Evolutionary conservation across 2,329 filamentous ascomycete genomes (phyloP), one percentile per base, ranked within the genome.

Genomic region (Emergomyces orientalis): DNA sequence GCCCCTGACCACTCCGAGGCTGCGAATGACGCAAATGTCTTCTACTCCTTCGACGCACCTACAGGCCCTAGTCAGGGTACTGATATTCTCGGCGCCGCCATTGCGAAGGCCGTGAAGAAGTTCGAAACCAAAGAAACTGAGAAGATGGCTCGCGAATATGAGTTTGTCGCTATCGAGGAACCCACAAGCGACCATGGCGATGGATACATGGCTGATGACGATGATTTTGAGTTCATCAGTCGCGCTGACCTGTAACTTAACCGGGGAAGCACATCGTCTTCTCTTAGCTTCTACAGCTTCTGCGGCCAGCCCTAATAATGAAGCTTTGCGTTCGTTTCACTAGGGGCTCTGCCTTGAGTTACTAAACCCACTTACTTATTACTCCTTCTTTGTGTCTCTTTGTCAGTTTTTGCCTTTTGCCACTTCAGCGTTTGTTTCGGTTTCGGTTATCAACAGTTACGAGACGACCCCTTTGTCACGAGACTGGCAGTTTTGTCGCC

Each of bases 111-210:
- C 1, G 80, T 86, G 49, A 80, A 84, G 75, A 80, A 79, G 66
- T 86, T 80, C 69, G 84, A 86, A 74, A 81, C 80, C 65, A 80
- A 80, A 68, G 81, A 84, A 74, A 86, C 82, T 1, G 82, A 84
- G 73, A 84, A 84, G 74, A 72, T 86, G 57, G 80, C 84, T 71
- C 82, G 81, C 74, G 84, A 86, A 74, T 86, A 86, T 68, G 83
- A 86, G 69, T 78, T 78, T 77, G 68, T 80, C 76, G 67, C 79
- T 32, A 69, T 69, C 22, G 72, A 75, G 60, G 72, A 73, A 54
- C 66, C 71, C 13, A 19, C 56, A n/a, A 66, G 74, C 41, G 75
- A 76, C 64, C 75, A 77, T 45, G 71, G 71, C 61, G 77, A 77
- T 30, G 66, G 67, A 45, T 69, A 67, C 59, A 51, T 63, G 47